Evolutionary conservation across 768 basidiomycete genomes (phyloP).

Genomic region (Termitomyces eurrhizus): DNA sequence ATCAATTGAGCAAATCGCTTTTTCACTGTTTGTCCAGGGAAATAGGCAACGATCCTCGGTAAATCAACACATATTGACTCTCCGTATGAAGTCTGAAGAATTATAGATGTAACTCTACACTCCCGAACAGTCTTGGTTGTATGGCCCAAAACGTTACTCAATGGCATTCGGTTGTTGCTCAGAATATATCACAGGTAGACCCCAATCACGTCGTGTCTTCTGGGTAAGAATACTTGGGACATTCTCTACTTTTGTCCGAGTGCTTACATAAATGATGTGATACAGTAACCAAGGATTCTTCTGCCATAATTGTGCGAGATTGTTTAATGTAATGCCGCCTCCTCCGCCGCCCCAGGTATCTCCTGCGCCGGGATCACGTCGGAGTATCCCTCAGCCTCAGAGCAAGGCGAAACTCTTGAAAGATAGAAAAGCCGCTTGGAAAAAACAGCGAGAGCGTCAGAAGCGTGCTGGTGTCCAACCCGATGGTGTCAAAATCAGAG

Average conservation of each 20-base stretch:
- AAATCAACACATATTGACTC: not conserved
- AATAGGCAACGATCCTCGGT: conserved; percentile 66
- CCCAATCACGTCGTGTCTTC: conserved; percentile 62
- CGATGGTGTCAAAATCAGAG: conserved; percentile 49
- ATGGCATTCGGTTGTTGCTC: conserved; percentile 50
- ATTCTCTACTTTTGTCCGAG: conserved; percentile 1
- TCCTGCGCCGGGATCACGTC: conserved; percentile 35
- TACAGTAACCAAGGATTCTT: conserved; percentile 51
- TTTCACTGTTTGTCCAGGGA: conserved; percentile 39
- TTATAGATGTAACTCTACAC: conserved; percentile 53
- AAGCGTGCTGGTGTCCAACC: conserved; percentile 26
- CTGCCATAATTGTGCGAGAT: conserved; percentile 52
- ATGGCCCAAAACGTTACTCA: conserved; percentile 48
- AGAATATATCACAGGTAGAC: conserved; percentile 49
- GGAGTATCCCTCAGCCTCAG: conserved; percentile 33
- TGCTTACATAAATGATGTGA: not conserved
- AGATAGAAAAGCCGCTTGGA: conserved; percentile 45
- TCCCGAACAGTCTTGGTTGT: conserved; percentile 39
- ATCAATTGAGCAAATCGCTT: conserved; percentile 13
- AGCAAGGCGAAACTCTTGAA: conserved; percentile 45
- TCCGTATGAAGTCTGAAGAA: conserved; percentile 1
- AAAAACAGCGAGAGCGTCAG: conserved; percentile 36
- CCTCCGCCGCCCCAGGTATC: conserved; percentile 33
- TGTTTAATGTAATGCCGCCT: conserved; percentile 36
- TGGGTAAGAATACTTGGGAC: conserved; percentile 37